These are phyloP conservation scores for Chaetomiaceae sp. DNA, from an alignment of 2,329 filamentous ascomycete species.

Conservation along the genomic window DNA sequence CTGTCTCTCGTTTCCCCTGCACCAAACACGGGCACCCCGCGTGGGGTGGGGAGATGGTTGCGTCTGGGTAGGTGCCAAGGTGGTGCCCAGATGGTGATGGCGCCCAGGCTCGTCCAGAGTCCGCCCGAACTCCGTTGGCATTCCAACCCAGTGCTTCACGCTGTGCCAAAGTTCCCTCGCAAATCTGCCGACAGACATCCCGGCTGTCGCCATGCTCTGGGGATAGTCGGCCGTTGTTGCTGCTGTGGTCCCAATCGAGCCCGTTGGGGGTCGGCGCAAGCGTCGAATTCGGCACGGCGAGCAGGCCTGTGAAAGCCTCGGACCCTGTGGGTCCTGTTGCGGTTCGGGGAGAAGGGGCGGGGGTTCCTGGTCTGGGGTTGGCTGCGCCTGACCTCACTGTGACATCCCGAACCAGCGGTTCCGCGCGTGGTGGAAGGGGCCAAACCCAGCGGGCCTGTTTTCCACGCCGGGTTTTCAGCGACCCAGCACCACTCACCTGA, in stretches of 20 bases:
- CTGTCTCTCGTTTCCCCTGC: no score
- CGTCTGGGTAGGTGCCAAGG: no score
- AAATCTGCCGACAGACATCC: neutral
- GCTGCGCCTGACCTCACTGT: constrained; percentile 21
- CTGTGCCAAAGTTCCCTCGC: no score
- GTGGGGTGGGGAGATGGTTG: no score
- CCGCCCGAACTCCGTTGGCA: neutral
- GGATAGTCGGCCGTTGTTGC: neutral
- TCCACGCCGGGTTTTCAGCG: no score
- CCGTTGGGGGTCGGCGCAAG: neutral
- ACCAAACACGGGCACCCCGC: no score
- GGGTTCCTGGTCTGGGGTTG: neutral
- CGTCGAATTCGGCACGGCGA: neutral
- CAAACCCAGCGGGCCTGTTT: no score
- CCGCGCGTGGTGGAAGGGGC: no score
- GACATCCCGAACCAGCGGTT: constrained; percentile 20
- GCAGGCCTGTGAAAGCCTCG: neutral
- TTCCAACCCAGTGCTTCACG: neutral
- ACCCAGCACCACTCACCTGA: no score
- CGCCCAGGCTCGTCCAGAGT: neutral
- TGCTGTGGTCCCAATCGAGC: neutral
- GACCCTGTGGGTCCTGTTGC: neutral
- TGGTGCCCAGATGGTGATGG: no score
- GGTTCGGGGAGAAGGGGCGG: no score
- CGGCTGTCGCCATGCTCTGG: neutral